Conservation (phyloP, 2,329 filamentous ascomycete genomes). For the Epicoccum nigrum region DNA sequence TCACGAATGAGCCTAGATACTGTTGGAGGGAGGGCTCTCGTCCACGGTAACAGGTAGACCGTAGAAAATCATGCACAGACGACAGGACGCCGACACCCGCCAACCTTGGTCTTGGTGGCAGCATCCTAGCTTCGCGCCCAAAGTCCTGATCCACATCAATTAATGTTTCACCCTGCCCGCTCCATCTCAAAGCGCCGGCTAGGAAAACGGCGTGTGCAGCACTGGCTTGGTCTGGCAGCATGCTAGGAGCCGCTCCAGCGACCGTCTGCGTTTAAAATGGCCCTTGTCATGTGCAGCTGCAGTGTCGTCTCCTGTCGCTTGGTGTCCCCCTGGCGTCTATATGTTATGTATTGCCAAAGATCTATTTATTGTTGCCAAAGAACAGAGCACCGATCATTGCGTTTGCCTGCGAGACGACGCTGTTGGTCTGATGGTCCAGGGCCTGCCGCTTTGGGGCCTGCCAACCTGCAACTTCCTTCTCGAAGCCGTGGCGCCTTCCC, state of each 20-base stretch:
- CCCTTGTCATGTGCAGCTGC: background rate
- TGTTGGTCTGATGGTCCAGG: background rate
- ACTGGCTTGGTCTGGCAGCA: background rate
- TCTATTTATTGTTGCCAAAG: too few species aligned
- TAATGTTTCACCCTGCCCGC: slow-evolving; percentile 9
- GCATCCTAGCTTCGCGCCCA: slow-evolving; percentile 1
- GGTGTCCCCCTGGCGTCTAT: too few species aligned
- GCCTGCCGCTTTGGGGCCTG: slow-evolving; percentile 8
- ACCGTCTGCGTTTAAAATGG: slow-evolving; percentile 1
- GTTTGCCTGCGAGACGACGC: background rate
- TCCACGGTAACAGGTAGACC: slow-evolving; percentile 3
- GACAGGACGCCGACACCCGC: slow-evolving; percentile 4
- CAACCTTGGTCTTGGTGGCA: slow-evolving; percentile 5
- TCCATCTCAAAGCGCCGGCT: slow-evolving; percentile 14
- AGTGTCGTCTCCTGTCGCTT: too few species aligned
- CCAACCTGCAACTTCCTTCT: slow-evolving; percentile 11
- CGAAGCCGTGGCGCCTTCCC: slow-evolving; percentile 18
- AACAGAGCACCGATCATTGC: too few species aligned
- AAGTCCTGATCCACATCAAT: slow-evolving; percentile 4
- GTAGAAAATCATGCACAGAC: slow-evolving; percentile 8
- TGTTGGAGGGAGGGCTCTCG: background rate
- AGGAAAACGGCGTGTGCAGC: slow-evolving; percentile 15
- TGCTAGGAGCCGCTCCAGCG: slow-evolving; percentile 15
- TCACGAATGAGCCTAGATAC: background rate
- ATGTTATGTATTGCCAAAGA: too few species aligned